A percentile compares a stretch with the other conserved stretches of the same genome.
Conservation (phyloP, 192 early-diverging fungal genomes). For the Coemansia sp. region DNA sequence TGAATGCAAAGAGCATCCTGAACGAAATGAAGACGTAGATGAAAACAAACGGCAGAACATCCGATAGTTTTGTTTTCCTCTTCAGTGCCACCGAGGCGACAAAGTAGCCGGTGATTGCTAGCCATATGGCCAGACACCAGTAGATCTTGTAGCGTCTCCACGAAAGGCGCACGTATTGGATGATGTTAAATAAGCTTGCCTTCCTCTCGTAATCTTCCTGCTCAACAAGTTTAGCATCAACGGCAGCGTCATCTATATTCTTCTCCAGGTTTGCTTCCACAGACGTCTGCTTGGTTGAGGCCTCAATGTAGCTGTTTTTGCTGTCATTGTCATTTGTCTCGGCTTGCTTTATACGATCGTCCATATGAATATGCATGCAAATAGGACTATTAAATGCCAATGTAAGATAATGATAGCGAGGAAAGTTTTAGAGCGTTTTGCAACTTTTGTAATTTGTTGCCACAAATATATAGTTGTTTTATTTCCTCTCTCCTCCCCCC, state of each 20-base stretch:
- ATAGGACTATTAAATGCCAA: too few species aligned
- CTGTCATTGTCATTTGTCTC: background rate
- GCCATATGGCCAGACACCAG: conserved; percentile 57
- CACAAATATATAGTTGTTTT: too few species aligned
- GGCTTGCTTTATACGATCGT: background rate
- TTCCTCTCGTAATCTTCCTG: background rate
- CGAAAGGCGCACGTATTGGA: background rate
- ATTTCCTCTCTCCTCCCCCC: too few species aligned
- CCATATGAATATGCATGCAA: background rate
- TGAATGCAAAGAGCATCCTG: conserved; percentile 56
- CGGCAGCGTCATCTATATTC: background rate
- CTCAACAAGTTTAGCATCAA: background rate
- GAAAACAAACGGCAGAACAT: conserved; percentile 54
- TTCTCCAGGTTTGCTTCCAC: background rate
- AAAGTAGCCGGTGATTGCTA: conserved; percentile 63
- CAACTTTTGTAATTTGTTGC: background rate
- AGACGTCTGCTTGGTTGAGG: background rate
- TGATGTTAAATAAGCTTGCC: background rate
- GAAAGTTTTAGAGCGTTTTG: too few species aligned
- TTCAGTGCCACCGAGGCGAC: conserved; percentile 62
- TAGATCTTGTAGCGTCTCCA: conserved; percentile 24
- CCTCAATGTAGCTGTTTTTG: background rate
- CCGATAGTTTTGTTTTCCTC: conserved; percentile 53
- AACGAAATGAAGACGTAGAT: conserved; percentile 58
- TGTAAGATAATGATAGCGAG: too few species aligned